Percentiles rank a stretch among this genome's conserved stretches.
Conservation (phyloP, 257 asterid genomes). For the Salvia miltiorrhiza region DNA sequence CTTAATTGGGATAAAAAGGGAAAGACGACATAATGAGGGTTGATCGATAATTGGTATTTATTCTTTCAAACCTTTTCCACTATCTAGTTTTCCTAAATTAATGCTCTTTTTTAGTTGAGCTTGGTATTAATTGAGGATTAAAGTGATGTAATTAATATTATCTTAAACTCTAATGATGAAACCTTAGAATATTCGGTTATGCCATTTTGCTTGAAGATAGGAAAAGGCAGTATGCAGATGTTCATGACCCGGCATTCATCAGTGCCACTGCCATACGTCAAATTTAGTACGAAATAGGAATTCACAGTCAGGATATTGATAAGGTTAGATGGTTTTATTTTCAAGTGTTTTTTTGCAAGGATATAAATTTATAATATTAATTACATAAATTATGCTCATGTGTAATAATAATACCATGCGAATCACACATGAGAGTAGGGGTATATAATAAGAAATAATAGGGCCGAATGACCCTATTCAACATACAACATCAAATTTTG, state of each 20-base stretch:
- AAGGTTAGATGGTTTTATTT: too few relatives aligned
- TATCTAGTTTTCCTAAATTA: constrained; percentile 19
- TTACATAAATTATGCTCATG: too few relatives aligned
- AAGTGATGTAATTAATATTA: constrained; percentile 2
- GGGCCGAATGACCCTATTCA: too few relatives aligned
- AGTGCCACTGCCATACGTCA: too few relatives aligned
- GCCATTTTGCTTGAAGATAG: constrained; percentile 30
- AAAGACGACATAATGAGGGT: constrained; percentile 9
- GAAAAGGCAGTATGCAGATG: constrained; percentile 12
- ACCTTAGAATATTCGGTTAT: constrained; percentile 28
- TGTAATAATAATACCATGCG: too few relatives aligned
- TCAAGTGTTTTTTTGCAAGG: too few relatives aligned
- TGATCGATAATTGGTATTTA: constrained; percentile 10
- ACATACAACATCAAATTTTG: too few relatives aligned
- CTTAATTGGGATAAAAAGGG: constrained; percentile 22
- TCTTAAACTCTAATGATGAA: constrained; percentile 21
- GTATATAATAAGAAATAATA: too few relatives aligned
- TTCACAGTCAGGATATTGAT: too few relatives aligned
- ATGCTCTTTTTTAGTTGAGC: constrained; percentile 14
- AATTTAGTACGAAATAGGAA: too few relatives aligned
- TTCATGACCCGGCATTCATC: neutral
- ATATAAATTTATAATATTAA: too few relatives aligned
- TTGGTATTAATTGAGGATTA: constrained; percentile 15
- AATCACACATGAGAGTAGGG: too few relatives aligned
- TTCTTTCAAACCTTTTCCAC: constrained; percentile 32